Conservation (phyloP, 2,329 filamentous ascomycete species). For the Bipolaris zeicola region DNA sequence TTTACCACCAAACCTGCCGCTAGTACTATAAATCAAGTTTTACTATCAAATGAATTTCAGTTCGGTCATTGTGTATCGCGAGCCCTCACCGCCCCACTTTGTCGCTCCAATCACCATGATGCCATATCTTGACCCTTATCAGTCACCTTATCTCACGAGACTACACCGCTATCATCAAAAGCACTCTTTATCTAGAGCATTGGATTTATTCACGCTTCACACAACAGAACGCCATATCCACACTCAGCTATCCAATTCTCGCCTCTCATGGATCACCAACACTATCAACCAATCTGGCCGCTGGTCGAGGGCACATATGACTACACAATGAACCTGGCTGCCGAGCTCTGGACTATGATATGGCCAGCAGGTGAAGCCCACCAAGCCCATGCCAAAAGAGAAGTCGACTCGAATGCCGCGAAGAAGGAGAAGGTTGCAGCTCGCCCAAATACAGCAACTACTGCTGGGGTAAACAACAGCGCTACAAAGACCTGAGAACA, state of each 20-base stretch:
- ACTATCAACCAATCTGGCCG: conserved; percentile 26
- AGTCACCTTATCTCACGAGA: not conserved
- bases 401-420: not conserved
- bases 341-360: conserved; percentile 23
- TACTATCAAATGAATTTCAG: not conserved
- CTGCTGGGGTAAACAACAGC: not conserved
- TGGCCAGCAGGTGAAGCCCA: conserved; percentile 7
- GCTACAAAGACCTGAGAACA: not conserved
- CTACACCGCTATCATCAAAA: not conserved
- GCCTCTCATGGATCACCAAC: conserved; percentile 22
- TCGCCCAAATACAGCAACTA: not conserved
- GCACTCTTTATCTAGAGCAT: not conserved
- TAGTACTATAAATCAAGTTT: not conserved
- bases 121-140: not conserved
- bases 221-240: not conserved
- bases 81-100: not conserved
- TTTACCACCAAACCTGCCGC: not conserved
- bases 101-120: not conserved
- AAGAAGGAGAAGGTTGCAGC: not conserved
- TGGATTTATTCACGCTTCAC: not conserved
- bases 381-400: not conserved
- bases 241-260: not conserved
- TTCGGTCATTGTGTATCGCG: not conserved
- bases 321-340: conserved; percentile 20
- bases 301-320: conserved; percentile 24